Evolutionary conservation across 2,329 filamentous ascomycete species (phyloP), one percentile per base, ranked within the genome.

Genomic region (Colletotrichum scovillei): DNA sequence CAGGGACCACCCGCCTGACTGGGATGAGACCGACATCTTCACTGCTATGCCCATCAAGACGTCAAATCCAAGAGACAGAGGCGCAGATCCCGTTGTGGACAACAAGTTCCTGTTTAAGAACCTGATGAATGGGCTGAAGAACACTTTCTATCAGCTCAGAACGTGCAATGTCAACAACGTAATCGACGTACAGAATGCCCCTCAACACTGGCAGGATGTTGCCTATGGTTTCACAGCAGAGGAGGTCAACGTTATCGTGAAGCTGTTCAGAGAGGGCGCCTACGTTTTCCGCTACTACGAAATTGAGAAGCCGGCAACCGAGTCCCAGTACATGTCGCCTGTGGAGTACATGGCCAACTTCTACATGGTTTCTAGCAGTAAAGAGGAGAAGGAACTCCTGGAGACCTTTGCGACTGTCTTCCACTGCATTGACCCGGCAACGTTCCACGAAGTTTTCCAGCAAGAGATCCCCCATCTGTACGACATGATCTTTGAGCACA

Each of bases 21-120:
- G 97, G 95, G 97, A 99, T 78, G 95, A 98, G 82, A 96, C 97
- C 53, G 97, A 99, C 82, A 98, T 99, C 60, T 99, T 98, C 84
- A 94, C 91, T 57, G 97, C 97, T 2, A 97, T 96, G 79, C 97
- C 97, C 0, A 98, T 99, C 84, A 98, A 97, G 84, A 97, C 95
- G 0, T 94, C 94, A 0, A 98, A 97, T 78, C 94, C 95, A 8
- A 91, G 95, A 60, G 97, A 99, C 76, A 90, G 96, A 73, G 95
- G 93, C 69, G 92, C 93, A 16, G 95, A 98, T 79, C 96, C 97
- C 0, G 95, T 99, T 19, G 92, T 92, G 3, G 97, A 99, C 82
- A 99, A 99, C 86, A 98, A 98, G 79, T 98, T 99, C 77, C 85
- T 99, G 5, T 99, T 99, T 86, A 95, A 95, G 82, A 99, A 98